Conservation (phyloP, 2,329 filamentous ascomycete species). For the Corinectria fuckeliana region DNA sequence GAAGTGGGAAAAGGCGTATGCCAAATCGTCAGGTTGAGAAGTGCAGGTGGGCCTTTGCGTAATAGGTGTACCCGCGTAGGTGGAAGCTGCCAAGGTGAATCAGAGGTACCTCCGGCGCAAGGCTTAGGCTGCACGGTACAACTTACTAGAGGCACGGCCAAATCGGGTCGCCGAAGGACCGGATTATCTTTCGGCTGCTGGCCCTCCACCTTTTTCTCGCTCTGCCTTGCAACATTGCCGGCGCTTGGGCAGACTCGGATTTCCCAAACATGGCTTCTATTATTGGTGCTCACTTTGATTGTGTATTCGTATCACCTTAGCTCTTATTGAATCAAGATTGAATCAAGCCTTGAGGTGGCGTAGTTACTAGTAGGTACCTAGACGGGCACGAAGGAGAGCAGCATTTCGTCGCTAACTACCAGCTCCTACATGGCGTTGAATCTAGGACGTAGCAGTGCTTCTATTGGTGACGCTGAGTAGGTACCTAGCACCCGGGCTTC, state of each 20-base stretch:
- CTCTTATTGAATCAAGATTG: too few relatives aligned
- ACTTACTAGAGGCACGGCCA: slow-evolving; percentile 13
- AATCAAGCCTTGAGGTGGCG: neutral
- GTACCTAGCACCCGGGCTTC: neutral
- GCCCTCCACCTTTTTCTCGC: slow-evolving; percentile 22
- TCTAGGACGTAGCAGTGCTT: neutral
- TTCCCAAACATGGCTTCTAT: slow-evolving; percentile 4
- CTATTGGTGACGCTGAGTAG: neutral
- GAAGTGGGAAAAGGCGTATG: slow-evolving; percentile 42
- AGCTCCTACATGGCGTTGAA: neutral
- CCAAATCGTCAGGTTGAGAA: slow-evolving; percentile 47
- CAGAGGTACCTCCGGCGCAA: slow-evolving; percentile 32
- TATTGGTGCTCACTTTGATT: neutral
- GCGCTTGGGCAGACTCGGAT: neutral
- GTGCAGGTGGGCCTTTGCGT: slow-evolving; percentile 49
- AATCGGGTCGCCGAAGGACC: slow-evolving; percentile 23
- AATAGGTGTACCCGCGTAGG: slow-evolving; percentile 41
- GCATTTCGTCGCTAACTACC: neutral
- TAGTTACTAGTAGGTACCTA: neutral
- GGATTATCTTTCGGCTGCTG: slow-evolving; percentile 38
- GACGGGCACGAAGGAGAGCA: neutral
- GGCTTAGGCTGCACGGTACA: slow-evolving; percentile 32
- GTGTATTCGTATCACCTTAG: too few relatives aligned
- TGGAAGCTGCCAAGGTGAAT: slow-evolving; percentile 30
- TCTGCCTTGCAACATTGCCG: too few relatives aligned